These are phyloP conservation scores for Parietaria judaica DNA, from an alignment of 306 rosid species.

Conservation along the genomic window DNA sequence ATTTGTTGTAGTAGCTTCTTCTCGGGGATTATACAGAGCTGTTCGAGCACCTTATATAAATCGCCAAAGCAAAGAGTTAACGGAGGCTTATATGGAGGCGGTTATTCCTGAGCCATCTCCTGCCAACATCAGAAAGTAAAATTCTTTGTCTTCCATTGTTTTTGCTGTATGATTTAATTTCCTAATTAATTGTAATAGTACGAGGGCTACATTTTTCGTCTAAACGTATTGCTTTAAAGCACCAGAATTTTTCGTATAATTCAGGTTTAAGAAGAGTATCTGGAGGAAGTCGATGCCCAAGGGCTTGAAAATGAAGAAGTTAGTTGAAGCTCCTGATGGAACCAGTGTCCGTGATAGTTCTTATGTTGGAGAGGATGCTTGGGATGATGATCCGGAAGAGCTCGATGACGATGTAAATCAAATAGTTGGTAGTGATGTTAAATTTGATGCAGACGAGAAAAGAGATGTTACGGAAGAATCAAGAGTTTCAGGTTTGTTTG, in stretches of 20 bases:
- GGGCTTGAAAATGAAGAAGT: constrained; percentile 82
- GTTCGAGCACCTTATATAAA: constrained; percentile 50
- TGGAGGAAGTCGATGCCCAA: constrained; percentile 86
- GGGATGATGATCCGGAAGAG: constrained; percentile 64
- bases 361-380: constrained; percentile 94
- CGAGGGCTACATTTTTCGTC: background rate
- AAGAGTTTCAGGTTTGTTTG: constrained; percentile 65
- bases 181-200: background rate
- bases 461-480: constrained; percentile 50
- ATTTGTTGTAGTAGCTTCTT: constrained; percentile 43
- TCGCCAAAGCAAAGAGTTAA: constrained; percentile 52
- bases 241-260: constrained; percentile 16
- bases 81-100: constrained; percentile 95
- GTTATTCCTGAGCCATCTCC: constrained; percentile 91
- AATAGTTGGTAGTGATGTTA: constrained; percentile 49
- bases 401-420: constrained; percentile 50
- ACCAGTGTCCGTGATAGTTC: constrained; percentile 71
- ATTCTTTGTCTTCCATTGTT: constrained; percentile 6
- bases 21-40: constrained; percentile 50
- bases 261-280: constrained; percentile 79
- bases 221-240: constrained; percentile 6
- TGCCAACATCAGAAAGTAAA: constrained; percentile 56
- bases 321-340: constrained; percentile 79
- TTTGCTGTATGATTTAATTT: background rate
- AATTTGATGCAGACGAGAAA: constrained; percentile 50